phyloP scores from a whole-genome alignment of 495 filamentous ascomycete species.

The Penicillium nucicola region DNA sequence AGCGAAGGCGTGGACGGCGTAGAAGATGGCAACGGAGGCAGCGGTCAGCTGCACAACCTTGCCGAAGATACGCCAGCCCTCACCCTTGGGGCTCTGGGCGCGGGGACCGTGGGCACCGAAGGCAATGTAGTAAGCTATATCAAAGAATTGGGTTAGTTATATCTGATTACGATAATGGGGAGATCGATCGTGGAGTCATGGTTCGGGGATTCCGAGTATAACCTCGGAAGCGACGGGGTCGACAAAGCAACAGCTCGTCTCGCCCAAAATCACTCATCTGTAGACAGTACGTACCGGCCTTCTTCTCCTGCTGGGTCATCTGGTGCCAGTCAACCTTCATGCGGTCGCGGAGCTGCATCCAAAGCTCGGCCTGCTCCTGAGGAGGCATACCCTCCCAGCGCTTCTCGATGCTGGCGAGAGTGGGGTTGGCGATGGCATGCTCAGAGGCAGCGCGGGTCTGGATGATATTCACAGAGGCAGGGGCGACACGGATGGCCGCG shows the following conservation, averaged over 20 bases:
- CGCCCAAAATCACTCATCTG: background rate
- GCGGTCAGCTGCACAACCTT: constrained; percentile 64
- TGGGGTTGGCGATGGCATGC: constrained; percentile 96
- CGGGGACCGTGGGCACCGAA: constrained; percentile 96
- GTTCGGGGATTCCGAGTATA: constrained; percentile 3
- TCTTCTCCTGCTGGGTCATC: constrained; percentile 94
- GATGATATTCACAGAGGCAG: constrained; percentile 41
- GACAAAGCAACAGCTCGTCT: background rate
- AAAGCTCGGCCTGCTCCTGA: constrained; percentile 97
- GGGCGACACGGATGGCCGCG: constrained; percentile 40
- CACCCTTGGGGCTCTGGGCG: constrained; percentile 73
- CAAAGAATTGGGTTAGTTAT: constrained; percentile 13
- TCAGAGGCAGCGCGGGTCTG: constrained; percentile 65
- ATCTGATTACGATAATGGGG: constrained; percentile 21
- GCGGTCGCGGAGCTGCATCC: constrained; percentile 95
- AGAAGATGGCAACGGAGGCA: constrained; percentile 63
- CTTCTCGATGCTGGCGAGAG: constrained; percentile 97
- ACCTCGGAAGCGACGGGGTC: constrained; percentile 23
- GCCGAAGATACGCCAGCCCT: constrained; percentile 67
- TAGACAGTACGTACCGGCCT: constrained; percentile 77
- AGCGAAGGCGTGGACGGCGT: constrained; percentile 59
- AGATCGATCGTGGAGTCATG: background rate
- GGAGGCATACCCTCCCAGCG: constrained; percentile 96
- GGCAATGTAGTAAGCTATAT: constrained; percentile 93
- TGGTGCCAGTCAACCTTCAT: constrained; percentile 98